Evolutionary conservation across 78 protist genomes (phyloP).

Genomic region (Chrysochromulina parva): DNA sequence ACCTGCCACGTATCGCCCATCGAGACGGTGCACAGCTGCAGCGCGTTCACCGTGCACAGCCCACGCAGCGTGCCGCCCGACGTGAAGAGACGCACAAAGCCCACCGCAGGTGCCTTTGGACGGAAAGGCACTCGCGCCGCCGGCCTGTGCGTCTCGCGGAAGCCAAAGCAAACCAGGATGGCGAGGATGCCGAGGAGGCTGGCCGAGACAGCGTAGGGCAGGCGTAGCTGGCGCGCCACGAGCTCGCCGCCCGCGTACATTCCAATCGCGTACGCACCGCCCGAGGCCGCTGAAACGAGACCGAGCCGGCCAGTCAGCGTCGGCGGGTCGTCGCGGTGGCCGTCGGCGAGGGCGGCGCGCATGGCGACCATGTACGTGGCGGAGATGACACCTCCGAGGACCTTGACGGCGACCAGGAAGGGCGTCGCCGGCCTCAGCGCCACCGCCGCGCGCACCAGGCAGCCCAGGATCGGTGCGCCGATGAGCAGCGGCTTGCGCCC

Average conservation of each 20-base stretch:
- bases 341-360: neutral
- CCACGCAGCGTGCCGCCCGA: neutral
- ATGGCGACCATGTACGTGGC: neutral
- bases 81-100: neutral
- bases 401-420: neutral
- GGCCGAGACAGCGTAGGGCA: neutral
- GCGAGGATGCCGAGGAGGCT: neutral
- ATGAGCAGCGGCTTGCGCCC: slow-evolving; percentile 1
- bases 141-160: neutral
- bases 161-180: neutral
- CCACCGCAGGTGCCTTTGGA: neutral
- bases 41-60: neutral
- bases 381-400: neutral
- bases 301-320: neutral
- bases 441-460: neutral
- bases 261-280: neutral
- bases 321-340: neutral
- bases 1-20: slow-evolving; percentile 18
- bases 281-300: neutral
- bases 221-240: neutral
- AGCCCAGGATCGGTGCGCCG: neutral
- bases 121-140: neutral
- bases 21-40: neutral
- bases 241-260: neutral
- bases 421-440: neutral